Evolutionary conservation across 1,284 basidiomycete species (phyloP), one percentile per base, ranked within the genome.

Genomic region (Apiotrichum domesticum): DNA sequence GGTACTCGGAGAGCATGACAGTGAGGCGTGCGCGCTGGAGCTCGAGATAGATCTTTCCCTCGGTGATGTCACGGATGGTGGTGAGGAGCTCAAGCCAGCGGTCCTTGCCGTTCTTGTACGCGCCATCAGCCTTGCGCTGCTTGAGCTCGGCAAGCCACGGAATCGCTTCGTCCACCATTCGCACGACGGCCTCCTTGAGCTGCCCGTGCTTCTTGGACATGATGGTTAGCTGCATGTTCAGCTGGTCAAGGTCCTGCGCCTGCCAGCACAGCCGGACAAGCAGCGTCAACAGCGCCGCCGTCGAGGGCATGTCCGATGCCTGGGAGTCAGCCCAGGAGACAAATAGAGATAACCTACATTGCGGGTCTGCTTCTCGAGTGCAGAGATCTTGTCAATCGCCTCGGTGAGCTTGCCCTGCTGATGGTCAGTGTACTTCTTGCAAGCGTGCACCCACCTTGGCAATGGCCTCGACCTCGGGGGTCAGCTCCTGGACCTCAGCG

Each of bases 31-130:
- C 96, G 63, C 96, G 84, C 39, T 92, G 93, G 4, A 97, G 93
- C 80, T 99, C 96, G 54, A 99, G 81, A 80, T 95, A 98, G 66
- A 98, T 94, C 85, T 98, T 98, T 58, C 95, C 95, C 78, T 98
- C 95, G 0, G 95, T 96, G 37, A 99, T 90, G 51, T 84, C 82
- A 68, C 96, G 83, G 64, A 99, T 75, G 3, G 91, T 93, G 77
- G 95, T 87, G 46, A 96, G 83, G 45, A 96, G 77, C 68, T 91
- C 86, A 54, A 96, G 78, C 90, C 91, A 95, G 71, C 82, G 84
- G 66, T 86, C 83, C 47, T 81, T 77, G 21, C 88, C 88, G 59
- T 85, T 83, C 65, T 69, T 65, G 59, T 57, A 75, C 54, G 72
- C 66, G 35, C 73, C 72, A 43, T 65, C 61, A 46, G 74, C 74